A percentile compares a stretch with the other conserved stretches of the same genome.
Evolutionary conservation across 345 rosid genomes (phyloP).

Genomic region (Chamaenerion angustifolium): DNA sequence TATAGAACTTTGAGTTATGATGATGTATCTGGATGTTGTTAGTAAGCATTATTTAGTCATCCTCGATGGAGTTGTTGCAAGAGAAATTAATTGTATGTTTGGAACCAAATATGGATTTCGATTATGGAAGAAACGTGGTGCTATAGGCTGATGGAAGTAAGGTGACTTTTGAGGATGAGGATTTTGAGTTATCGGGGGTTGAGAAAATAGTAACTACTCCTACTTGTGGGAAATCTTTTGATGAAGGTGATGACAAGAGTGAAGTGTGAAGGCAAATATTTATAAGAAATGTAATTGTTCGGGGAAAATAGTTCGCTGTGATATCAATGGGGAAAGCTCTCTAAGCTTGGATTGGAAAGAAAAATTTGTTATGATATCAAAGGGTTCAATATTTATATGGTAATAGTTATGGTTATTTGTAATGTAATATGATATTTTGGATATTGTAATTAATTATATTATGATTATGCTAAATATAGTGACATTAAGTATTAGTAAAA

Average conservation of each 20-base stretch:
- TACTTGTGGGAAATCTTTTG: slow-evolving; percentile 10
- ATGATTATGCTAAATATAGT: too few species aligned
- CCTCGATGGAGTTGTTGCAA: slow-evolving; percentile 11
- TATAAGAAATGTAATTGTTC: slow-evolving; percentile 9
- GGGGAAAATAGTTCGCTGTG: slow-evolving; percentile 2
- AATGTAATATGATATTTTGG: too few species aligned
- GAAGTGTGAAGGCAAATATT: slow-evolving; percentile 5
- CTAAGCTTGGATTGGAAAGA: slow-evolving; percentile 5
- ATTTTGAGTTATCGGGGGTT: slow-evolving; percentile 11
- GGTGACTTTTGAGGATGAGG: slow-evolving; percentile 16
- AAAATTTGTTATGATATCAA: too few species aligned
- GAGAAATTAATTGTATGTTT: slow-evolving; percentile 20
- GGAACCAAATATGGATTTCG: slow-evolving; percentile 6
- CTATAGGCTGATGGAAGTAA: slow-evolving; percentile 13
- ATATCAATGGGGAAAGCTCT: slow-evolving; percentile 4
- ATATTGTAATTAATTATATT: too few species aligned
- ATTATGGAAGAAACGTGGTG: slow-evolving; percentile 13
- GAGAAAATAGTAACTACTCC: slow-evolving; percentile 10
- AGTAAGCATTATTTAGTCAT: not conserved
- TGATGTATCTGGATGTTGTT: not conserved
- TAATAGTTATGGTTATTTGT: too few species aligned
- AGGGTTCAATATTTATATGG: too few species aligned
- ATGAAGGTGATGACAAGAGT: slow-evolving; percentile 13
- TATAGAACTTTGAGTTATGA: not conserved
- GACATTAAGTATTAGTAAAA: too few species aligned